Base-by-base conservation (phyloP, 2,329 filamentous ascomycete genomes). In the Madurella mycetomatis region DNA sequence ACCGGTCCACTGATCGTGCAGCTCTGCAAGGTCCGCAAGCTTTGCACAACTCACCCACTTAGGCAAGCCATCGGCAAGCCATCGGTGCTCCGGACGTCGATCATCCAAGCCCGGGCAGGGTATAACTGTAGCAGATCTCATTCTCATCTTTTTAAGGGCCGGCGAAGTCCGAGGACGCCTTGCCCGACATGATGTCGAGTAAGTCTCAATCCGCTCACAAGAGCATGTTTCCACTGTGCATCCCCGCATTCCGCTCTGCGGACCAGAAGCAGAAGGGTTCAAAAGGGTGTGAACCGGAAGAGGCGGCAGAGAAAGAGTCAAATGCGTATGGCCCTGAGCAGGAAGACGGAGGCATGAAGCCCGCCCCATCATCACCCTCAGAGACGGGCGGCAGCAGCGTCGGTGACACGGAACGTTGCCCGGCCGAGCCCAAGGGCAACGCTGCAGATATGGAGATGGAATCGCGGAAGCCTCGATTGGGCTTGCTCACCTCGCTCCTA, bases 171-270 rank as follows among this genome's bases (percentile, higher is more conserved):
- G 55, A 53, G 52, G 50, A 60, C 39, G 18, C 34, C 9, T 66
- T 67, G 65, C 69, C 69, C 69, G 71, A 63, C 62, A 76, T 76
- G 73, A 70, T 73, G 67, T 74, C 73, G 64, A 72, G 71, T 72
- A 76, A 75, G 72, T 75, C 70, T 42, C 32, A 47, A 53, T 40
- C 30, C 50, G 31, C 40, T 63, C 67, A 70, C 65, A 67, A 69
- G 50, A 66, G 68, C 55, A 62, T 69, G 51, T 65, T 74, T 59
- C 65, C 69, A 60, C 66, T 69, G 62, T 69, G 68, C 54, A 57
- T 69, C 58, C 70, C 71, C 63, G 66, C 65, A 59, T 67, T 73
- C 54, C 56, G 69, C 44, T 55, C 51, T 13, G 43, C 41, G 41
- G 41, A 34, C 34, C 37, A 15, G 34, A 37, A 37, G 11, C 11